Conservation (phyloP, 179 eudicot genomes). For the Actinidia polygama region DNA sequence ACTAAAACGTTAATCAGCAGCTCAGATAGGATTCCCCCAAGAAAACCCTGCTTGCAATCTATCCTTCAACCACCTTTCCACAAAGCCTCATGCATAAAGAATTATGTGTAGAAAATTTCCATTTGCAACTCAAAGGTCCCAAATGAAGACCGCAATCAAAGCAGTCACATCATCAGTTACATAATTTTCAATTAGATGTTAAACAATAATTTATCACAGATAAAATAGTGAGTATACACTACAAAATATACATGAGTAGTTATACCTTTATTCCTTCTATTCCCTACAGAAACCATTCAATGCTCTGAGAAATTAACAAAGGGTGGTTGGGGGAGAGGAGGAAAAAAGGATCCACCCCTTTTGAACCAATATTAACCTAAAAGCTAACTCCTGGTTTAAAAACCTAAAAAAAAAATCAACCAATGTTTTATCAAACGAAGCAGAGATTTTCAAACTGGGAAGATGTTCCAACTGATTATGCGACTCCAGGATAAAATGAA, state of each 20-base stretch:
- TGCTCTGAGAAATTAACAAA: neutral
- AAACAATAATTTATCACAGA: neutral
- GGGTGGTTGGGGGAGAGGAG: neutral
- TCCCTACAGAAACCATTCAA: neutral
- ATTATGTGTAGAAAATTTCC: neutral
- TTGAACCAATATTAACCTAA: neutral
- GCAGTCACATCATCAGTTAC: neutral
- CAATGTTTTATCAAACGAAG: neutral
- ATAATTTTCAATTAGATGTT: neutral
- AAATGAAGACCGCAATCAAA: conserved; percentile 6
- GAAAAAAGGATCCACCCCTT: neutral
- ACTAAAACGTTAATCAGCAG: neutral
- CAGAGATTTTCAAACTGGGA: neutral
- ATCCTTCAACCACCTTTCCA: neutral
- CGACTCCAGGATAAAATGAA: neutral
- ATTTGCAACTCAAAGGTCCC: neutral
- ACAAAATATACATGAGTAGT: neutral
- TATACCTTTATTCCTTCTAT: neutral
- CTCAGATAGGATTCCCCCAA: neutral
- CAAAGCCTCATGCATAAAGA: neutral
- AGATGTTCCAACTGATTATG: conserved; percentile 9
- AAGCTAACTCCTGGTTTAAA: neutral
- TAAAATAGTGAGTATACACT: neutral
- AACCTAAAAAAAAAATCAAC: neutral
- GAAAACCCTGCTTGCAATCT: neutral